Conservation (phyloP, 2,329 filamentous ascomycete genomes). For the Diaporthe vaccinii region DNA sequence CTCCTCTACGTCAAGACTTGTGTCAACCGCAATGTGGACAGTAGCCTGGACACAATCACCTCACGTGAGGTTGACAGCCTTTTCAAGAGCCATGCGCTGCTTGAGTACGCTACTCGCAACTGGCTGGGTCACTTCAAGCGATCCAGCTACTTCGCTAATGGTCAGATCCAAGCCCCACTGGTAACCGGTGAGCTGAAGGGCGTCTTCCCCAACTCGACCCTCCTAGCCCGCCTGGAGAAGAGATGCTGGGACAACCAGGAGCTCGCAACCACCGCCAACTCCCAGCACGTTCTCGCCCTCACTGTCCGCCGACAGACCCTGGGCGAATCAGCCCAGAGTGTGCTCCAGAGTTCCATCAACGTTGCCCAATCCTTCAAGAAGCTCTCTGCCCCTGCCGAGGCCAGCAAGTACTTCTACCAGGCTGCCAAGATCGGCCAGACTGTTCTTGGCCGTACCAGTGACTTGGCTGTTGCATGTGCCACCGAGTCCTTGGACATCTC, state of each 20-base stretch:
- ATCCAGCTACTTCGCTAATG: constrained; percentile 38
- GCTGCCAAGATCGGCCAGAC: constrained; percentile 40
- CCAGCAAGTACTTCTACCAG: constrained; percentile 41
- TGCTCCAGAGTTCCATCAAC: constrained; percentile 40
- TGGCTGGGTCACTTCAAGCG: constrained; percentile 41
- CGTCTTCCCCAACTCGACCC: constrained; percentile 40
- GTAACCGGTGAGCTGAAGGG: constrained; percentile 36
- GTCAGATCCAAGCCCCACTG: constrained; percentile 36
- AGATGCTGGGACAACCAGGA: constrained; percentile 42
- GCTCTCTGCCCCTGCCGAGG: constrained; percentile 39
- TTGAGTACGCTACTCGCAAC: constrained; percentile 41
- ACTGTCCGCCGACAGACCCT: constrained; percentile 33
- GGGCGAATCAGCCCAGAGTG: constrained; percentile 38
- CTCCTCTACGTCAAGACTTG: constrained; percentile 42
- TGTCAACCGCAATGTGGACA: constrained; percentile 40
- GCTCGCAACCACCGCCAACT: constrained; percentile 37
- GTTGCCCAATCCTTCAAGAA: constrained; percentile 40
- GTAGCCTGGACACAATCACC: constrained; percentile 39
- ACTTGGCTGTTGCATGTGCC: constrained; percentile 39
- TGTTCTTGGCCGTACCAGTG: constrained; percentile 38
- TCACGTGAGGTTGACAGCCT: constrained; percentile 34
- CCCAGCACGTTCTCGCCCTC: constrained; percentile 37
- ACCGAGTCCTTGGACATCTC: constrained; percentile 39
- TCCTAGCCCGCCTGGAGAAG: constrained; percentile 40
- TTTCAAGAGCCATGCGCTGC: constrained; percentile 39